Percentiles rank a stretch among this genome's conserved stretches.
Conservation (phyloP, 164 flowering plant species). For the Santalum album region DNA sequence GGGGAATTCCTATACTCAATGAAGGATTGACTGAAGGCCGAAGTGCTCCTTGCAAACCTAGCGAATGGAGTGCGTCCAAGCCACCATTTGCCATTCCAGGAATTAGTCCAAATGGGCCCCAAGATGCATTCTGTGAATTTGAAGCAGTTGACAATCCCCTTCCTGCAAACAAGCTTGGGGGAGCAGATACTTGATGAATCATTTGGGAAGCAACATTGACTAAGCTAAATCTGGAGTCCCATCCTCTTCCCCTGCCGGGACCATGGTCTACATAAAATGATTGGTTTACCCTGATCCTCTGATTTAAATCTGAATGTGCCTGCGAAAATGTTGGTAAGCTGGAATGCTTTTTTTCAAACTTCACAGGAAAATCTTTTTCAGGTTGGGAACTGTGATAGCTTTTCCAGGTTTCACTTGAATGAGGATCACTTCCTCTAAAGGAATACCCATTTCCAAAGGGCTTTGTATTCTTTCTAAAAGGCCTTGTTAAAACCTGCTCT, state of each 20-base stretch:
- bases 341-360: slow-evolving; percentile 45
- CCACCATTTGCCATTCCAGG: slow-evolving; percentile 72
- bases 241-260: slow-evolving; percentile 69
- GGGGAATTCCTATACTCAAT: slow-evolving; percentile 49
- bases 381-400: slow-evolving; percentile 18
- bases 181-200: slow-evolving; percentile 45
- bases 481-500: slow-evolving; percentile 37
- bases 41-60: slow-evolving; percentile 56
- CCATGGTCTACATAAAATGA: slow-evolving; percentile 40
- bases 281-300: slow-evolving; percentile 41
- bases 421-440: slow-evolving; percentile 46
- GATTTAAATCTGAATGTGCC: slow-evolving; percentile 36
- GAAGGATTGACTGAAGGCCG: slow-evolving; percentile 51
- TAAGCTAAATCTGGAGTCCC: slow-evolving; percentile 47
- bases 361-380: slow-evolving; percentile 35
- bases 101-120: slow-evolving; percentile 69
- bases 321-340: slow-evolving; percentile 19
- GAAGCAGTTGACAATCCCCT: slow-evolving; percentile 63
- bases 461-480: slow-evolving; percentile 50
- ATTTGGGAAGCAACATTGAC: slow-evolving; percentile 60
- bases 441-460: slow-evolving; percentile 61
- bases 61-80: slow-evolving; percentile 56
- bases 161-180: slow-evolving; percentile 49
- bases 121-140: slow-evolving; percentile 43
- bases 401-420: slow-evolving; percentile 38